Evolutionary conservation across 1,139 yeast species (phyloP).

Genomic region (Diutina rugosa): DNA sequence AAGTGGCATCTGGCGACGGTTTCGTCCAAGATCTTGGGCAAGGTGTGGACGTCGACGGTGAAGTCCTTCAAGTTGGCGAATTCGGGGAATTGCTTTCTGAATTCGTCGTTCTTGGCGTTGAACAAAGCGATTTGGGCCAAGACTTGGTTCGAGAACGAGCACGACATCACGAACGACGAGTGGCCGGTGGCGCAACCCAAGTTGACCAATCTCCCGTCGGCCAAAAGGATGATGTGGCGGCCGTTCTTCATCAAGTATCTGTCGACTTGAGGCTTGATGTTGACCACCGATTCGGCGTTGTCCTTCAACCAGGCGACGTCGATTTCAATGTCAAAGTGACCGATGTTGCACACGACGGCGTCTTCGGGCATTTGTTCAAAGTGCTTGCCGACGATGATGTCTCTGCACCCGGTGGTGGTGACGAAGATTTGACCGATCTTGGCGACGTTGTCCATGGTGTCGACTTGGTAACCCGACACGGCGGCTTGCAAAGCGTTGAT

Average conservation of each 20-base stretch:
- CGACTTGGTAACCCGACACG: slow-evolving; percentile 97
- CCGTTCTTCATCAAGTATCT: slow-evolving; percentile 87
- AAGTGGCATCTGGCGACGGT: slow-evolving; percentile 97
- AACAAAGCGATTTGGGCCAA: slow-evolving; percentile 97
- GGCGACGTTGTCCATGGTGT: slow-evolving; percentile 93
- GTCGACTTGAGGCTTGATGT: slow-evolving; percentile 99
- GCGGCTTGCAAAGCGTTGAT: slow-evolving; percentile 99
- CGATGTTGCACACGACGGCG: slow-evolving; percentile 99
- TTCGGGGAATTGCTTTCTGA: slow-evolving; percentile 78
- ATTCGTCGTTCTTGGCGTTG: slow-evolving; percentile 75
- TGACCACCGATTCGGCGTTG: slow-evolving; percentile 79
- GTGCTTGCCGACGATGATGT: slow-evolving; percentile 84
- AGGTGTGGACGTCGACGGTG: slow-evolving; percentile 85
- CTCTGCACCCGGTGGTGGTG: slow-evolving; percentile 99
- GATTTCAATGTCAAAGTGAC: slow-evolving; percentile 98
- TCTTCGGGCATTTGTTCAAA: slow-evolving; percentile 95
- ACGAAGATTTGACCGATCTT: slow-evolving; percentile 93
- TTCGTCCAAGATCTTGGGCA: slow-evolving; percentile 98
- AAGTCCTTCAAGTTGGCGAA: slow-evolving; percentile 90
- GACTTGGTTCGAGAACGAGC: slow-evolving; percentile 99
- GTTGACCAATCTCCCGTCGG: slow-evolving; percentile 99
- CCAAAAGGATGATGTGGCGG: slow-evolving; percentile 90
- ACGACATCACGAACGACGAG: slow-evolving; percentile 98
- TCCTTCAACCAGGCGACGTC: slow-evolving; percentile 97
- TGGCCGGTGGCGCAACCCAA: slow-evolving; percentile 99